Percentiles rank a stretch among this genome's conserved stretches.
These are phyloP conservation scores for Cystobasidium ongulense DNA, from an alignment of 768 basidiomycete species.

Conservation along the genomic window DNA sequence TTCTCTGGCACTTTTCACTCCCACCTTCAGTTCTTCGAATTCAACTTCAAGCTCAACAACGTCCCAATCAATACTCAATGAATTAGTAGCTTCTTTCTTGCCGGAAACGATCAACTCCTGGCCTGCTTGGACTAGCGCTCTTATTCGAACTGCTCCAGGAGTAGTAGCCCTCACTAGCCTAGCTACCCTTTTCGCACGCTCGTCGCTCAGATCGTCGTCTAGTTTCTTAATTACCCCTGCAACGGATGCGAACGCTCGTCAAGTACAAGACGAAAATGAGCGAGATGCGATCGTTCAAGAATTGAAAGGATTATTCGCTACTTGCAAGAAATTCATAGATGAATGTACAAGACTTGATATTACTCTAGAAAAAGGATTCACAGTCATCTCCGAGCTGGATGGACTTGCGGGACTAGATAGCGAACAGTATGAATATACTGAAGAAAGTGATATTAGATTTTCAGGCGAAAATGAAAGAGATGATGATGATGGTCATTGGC, in stretches of 20 bases:
- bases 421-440: neutral
- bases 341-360: conserved; percentile 16
- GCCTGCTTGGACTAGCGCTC: neutral
- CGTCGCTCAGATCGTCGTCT: neutral
- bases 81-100: neutral
- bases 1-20: neutral
- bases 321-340: conserved; percentile 7
- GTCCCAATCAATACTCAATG: neutral
- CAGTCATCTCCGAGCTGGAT: neutral
- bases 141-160: neutral
- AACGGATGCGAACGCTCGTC: neutral
- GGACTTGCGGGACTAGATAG: neutral
- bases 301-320: neutral
- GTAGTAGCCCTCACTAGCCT: neutral
- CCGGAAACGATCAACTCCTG: neutral
- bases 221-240: neutral
- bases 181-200: neutral
- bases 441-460: neutral
- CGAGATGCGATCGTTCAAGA: neutral
- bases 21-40: neutral
- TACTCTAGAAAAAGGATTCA: neutral
- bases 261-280: neutral
- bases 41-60: neutral
- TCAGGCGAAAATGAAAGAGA: neutral
- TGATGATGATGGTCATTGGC: neutral